Evolutionary conservation across 495 filamentous ascomycete species (phyloP), one percentile per base, ranked within the genome.

Genomic region (Cercophora newfieldiana): DNA sequence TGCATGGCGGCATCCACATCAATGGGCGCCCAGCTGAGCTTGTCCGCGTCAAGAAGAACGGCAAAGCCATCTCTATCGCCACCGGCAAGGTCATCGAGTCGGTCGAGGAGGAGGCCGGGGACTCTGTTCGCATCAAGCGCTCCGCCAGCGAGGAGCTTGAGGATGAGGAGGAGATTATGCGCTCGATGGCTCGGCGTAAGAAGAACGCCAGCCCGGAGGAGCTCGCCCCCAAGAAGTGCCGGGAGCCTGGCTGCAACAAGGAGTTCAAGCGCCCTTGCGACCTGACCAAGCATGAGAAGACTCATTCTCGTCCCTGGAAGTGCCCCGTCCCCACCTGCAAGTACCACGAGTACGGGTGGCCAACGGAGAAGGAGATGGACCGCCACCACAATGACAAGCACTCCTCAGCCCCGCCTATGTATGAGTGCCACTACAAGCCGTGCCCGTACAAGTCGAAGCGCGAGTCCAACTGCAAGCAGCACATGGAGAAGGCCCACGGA

Each of bases 381-480:
- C 89, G 95, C 54, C 95, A 99, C 73, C 83, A 90, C 75, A 97
- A 97, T 72, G 95, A 99, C 79, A 97, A 94, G 78, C 95, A 99
- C 79, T 91, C 91, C 30, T 74, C 81, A n/a, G 82, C 84, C 31
- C 92, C 95, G 3, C 79, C 84, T 16, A 83, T 93, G 80, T 97
- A 84, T 77, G 86, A 89, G 72, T 99, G 95, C 79, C 77, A 85
- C n/a, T 97, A 86, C 78, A 81, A 86, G 66, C 90, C 90, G 21
- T 99, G 95, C 84, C 86, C 90, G 0, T 99, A 98, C 79, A 88
- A 91, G 71, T 97, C 93, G 50, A 97, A 97, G 82, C 89, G 95
- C 28, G 91, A 97, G 80, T 95, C 91, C 76, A 99, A 99, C 79
- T 96, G 93, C 86, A 98, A 98, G 77, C 95, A 99, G 77, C 95